These are phyloP conservation scores for Hansenula sp. DNA, from an alignment of 1,139 yeast species.

Conservation along the genomic window DNA sequence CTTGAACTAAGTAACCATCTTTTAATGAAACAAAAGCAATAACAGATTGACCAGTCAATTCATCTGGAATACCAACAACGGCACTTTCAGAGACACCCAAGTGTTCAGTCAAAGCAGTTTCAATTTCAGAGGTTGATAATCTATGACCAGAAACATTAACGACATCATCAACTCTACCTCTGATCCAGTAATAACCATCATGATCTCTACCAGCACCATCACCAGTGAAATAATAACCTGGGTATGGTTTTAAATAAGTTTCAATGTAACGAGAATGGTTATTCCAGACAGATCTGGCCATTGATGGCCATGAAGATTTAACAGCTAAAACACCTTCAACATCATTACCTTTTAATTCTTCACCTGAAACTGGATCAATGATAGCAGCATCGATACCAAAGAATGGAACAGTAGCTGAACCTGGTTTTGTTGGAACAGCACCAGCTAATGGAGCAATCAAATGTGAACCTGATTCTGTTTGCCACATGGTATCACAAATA, in stretches of 20 bases:
- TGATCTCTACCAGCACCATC: conserved; percentile 98
- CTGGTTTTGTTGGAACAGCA: conserved; percentile 92
- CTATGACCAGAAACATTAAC: conserved; percentile 98
- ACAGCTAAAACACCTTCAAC: conserved; percentile 96
- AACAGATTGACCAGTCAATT: conserved; percentile 96
- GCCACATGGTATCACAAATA: conserved; percentile 97
- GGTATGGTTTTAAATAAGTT: conserved; percentile 92
- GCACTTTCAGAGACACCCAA: conserved; percentile 86
- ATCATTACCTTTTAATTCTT: conserved; percentile 80
- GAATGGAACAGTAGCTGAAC: conserved; percentile 94
- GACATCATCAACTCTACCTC: conserved; percentile 98
- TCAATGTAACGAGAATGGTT: conserved; percentile 89
- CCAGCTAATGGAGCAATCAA: conserved; percentile 95
- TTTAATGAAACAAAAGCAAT: conserved; percentile 90
- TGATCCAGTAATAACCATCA: conserved; percentile 97
- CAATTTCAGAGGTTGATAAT: conserved; percentile 95
- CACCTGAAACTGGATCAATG: conserved; percentile 89
- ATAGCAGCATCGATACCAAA: conserved; percentile 89
- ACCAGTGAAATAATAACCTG: conserved; percentile 96
- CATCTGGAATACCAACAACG: conserved; percentile 92
- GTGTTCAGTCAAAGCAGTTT: conserved; percentile 84
- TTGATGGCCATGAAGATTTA: conserved; percentile 91
- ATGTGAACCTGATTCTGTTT: conserved; percentile 97
- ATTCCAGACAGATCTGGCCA: conserved; percentile 95
- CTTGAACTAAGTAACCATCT: conserved; percentile 38